Base-by-base conservation (phyloP, 2,329 filamentous ascomycete genomes). In the Xylariales sp. region DNA sequence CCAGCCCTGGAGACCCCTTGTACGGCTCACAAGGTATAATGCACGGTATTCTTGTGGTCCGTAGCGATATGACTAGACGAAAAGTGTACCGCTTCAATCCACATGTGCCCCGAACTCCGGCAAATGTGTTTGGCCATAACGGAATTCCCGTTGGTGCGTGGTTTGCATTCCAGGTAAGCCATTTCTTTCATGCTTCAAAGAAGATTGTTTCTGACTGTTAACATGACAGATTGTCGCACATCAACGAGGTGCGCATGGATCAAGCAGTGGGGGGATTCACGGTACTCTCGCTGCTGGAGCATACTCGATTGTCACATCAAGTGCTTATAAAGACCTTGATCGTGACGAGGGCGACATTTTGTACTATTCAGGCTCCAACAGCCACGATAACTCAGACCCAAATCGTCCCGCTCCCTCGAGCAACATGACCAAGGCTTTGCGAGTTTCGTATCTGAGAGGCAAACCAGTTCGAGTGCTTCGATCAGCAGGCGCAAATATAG, bases 381-480 rank as follows among this genome's bases (percentile, higher is more conserved):
- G 47, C 36, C 44, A 48, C 30, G 18, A 38, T 10, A 50, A 50
- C 27, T 23, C 23, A 2, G 39, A 52, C 30, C 44, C 37, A 2
- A 14, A 4, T 11, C 5, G 11, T 3, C 39, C 52, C 12, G 46
- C 45, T 6, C 18, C 38, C 1, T 43, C 52, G 1, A 50, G 41
- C 18, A 28, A 23, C 3, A 48, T 48, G 5, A 55, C 50, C 2
- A 46, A 43, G 8, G 40, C 50, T 14, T 43, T 57, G 2, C 48
- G 47, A 16, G 44, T 46, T 3, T 55, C 54, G 1, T 13, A 47
- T 3, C 7, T 2, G 3, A 45, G 30, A 3, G 17, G 38, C 18
- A 33, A 34, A 1, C 49, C 49, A 1, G 47, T 56, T 5, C 55
- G 55, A 15, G 55, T 57, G 12, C 41, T 57, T n/a, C 44, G 55